Evolutionary conservation across 169 alveolate species (phyloP), one percentile per base, ranked within the genome.

Genomic region (Cryptosporidium ubiquitum): DNA sequence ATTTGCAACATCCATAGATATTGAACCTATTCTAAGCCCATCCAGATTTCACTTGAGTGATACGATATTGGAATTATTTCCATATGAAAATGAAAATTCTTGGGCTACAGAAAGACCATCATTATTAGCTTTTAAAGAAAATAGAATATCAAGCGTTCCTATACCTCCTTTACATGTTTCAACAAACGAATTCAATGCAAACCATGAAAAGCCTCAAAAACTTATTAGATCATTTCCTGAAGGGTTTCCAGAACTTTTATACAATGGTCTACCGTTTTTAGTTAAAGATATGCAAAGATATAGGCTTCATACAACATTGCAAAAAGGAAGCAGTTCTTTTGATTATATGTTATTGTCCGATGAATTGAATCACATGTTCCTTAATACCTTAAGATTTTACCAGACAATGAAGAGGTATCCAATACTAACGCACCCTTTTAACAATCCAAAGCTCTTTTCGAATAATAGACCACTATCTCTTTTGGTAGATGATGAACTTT

Each of bases 41-140:
- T 79, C 89, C 5, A 61, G 89, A 31, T 66, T 61, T 64, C 89
- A 79, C 29, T 9, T 79, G 4, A 58, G 75, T 61, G 89, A 79
- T 42, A 79, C 75, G 14, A 26, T 79, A 5, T 20, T 79, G 47
- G 89, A 79, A 49, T 12, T 79, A 31, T 79, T 79, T 61, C 89
- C 89, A 9, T 61, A 61, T 20, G 74, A 79, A 5, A 79, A 79
- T 44, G 89, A 79, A 5, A 20, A 49, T 16, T n/a, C 37, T 26
- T 79, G 89, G 89, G 89, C 89, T 20, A 79, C 89, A 5, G 89
- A 79, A 29, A 79, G 89, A 61, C 71, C 89, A 39, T 35, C 89
- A n/a, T 37, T 79, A 18, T 23, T 60, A 55, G 75, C 75, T 10
- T 79, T 39, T 16, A 58, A 33, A 61, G 89, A 79, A 35, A 61